These are phyloP conservation scores for Blastobotrys raffinosifermentans DNA, from an alignment of 1,139 yeast genomes.

Conservation along the genomic window DNA sequence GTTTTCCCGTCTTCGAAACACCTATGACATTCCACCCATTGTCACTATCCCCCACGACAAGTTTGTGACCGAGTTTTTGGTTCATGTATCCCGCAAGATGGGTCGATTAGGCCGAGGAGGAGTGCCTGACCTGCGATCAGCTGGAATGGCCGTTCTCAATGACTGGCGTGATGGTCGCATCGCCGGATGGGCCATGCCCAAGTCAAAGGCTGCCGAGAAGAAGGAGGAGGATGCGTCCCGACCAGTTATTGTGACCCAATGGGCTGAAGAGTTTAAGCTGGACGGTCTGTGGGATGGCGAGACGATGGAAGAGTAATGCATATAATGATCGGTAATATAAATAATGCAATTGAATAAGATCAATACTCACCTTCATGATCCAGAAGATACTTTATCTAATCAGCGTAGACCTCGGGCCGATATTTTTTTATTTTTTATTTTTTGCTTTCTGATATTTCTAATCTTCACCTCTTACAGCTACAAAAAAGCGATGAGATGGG, in stretches of 20 bases:
- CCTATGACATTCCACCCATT: constrained; percentile 78
- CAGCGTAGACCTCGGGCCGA: too few species aligned
- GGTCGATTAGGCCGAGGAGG: constrained; percentile 95
- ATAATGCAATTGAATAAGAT: too few species aligned
- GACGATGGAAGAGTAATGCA: constrained; percentile 11
- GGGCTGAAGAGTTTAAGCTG: constrained; percentile 93
- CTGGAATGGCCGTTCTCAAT: constrained; percentile 74
- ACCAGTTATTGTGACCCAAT: constrained; percentile 58
- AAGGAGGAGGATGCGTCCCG: constrained; percentile 26
- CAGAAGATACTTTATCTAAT: too few species aligned
- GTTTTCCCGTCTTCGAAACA: constrained; percentile 65
- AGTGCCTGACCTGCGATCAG: constrained; percentile 78
- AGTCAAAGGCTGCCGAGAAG: constrained; percentile 30
- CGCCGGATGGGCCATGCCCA: constrained; percentile 83
- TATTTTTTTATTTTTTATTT: too few species aligned
- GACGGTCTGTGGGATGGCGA: constrained; percentile 52
- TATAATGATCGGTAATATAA: too few species aligned
- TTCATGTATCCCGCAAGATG: constrained; percentile 86
- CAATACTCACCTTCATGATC: too few species aligned
- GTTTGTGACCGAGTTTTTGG: constrained; percentile 65
- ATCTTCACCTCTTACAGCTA: too few species aligned
- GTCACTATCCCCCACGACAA: constrained; percentile 42
- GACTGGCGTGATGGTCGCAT: constrained; percentile 98
- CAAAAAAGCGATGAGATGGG: too few species aligned
- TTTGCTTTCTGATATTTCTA: too few species aligned